These are phyloP conservation scores for Zalaria sp. DNA, from an alignment of 2,329 filamentous ascomycete genomes.

Conservation along the genomic window DNA sequence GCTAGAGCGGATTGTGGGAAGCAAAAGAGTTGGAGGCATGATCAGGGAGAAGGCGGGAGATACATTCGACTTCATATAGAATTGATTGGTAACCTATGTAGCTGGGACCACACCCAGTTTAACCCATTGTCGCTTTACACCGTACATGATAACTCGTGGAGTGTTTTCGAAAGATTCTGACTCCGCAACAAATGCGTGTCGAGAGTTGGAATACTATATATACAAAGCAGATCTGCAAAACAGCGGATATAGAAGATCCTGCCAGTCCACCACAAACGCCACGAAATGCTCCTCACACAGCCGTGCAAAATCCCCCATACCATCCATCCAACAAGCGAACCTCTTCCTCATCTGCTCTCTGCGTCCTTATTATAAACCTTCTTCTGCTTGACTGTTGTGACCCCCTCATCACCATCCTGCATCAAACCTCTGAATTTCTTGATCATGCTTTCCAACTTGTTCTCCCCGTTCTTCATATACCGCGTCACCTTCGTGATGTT, in stretches of 20 bases:
- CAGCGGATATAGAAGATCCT: too few relatives aligned
- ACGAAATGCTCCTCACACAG: too few relatives aligned
- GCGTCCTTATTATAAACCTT: conserved; percentile 17
- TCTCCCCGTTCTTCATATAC: conserved; percentile 53
- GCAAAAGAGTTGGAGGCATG: conserved; percentile 69
- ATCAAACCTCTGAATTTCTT: conserved; percentile 24
- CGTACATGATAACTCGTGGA: too few relatives aligned
- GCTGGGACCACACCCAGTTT: too few relatives aligned
- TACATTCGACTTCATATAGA: conserved; percentile 83
- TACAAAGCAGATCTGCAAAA: too few relatives aligned
- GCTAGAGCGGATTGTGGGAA: conserved; percentile 78
- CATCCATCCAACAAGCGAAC: background rate
- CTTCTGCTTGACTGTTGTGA: conserved; percentile 19
- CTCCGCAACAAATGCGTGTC: too few relatives aligned
- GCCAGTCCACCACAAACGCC: too few relatives aligned
- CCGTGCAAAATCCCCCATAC: background rate
- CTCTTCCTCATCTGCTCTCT: conserved; percentile 11
- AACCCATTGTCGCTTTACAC: too few relatives aligned
- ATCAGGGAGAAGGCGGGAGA: conserved; percentile 65
- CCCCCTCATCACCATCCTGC: conserved; percentile 17
- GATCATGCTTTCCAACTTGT: conserved; percentile 50
- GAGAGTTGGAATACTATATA: too few relatives aligned
- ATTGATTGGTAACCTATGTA: too few relatives aligned
- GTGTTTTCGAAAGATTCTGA: too few relatives aligned
- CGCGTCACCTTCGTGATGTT: conserved; percentile 77